Base-by-base conservation (phyloP, 257 asterid species). In the Solanum dulcamara region DNA sequence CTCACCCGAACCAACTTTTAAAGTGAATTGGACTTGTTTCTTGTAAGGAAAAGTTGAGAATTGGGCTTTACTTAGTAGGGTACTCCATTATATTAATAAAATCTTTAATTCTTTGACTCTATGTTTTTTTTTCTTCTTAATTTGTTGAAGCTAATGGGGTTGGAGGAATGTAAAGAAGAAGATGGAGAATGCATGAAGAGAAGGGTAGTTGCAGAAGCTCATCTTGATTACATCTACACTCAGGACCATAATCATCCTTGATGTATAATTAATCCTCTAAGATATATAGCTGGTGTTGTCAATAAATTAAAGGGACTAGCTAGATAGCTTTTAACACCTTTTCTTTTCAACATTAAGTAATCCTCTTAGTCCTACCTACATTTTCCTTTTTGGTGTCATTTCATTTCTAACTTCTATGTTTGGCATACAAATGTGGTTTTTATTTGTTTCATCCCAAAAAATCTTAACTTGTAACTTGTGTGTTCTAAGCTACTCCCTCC, bases 171-270 rank as follows among this genome's bases (percentile, higher is more conserved):
- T 86, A 88, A 81, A 84, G 85, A 35, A 48, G 89, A 85, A 84
- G 91, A 90, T 2, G 75, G 80, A 74, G 97, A 92, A 82, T 93
- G 97, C 90, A 83, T 91, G 9, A 89, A 86, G 88, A 93, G 94
- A 86, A 93, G 98, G 90, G 60, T 79, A 79, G 20, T 91, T 55
- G 92, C 90, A 40, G 98, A 93, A 83, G 93, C 92, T 86, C 97
- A 94, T 60, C 81, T 94, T 87, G 98, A 94, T 83, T 94, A 94
- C 88, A 94, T 94, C 81, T 94, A 94, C 89, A 94, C 98, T 85
- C 97, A 94, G 88, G 80, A 86, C 51, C 93, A 87, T 37, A 85
- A 92, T 40, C 96, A 77, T 12, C 91, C 37, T 92, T 88, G 88
- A 87, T 28, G 3, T 62, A 62, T 13, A 2, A 7, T 44, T 0